Conservation (phyloP, 495 filamentous ascomycete species). For the Diplogelasinospora grovesii region DNA sequence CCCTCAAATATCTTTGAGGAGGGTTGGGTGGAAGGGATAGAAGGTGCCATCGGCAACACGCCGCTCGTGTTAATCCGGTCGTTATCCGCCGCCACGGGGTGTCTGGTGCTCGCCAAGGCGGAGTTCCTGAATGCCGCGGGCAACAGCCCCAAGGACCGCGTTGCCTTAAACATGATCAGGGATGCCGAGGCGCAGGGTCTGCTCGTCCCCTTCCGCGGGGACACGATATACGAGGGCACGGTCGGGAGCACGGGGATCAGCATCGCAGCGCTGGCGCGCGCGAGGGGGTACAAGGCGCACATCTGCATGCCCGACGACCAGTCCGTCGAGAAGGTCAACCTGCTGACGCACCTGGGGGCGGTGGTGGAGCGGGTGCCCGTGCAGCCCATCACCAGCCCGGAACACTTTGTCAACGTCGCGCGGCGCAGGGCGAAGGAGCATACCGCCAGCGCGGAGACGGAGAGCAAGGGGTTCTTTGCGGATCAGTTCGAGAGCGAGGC, state of each 20-base stretch:
- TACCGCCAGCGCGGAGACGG: constrained; percentile 36
- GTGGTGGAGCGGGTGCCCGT: constrained; percentile 81
- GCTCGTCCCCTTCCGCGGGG: constrained; percentile 71
- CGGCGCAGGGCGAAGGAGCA: constrained; percentile 70
- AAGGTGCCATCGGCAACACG: constrained; percentile 91
- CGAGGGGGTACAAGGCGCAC: constrained; percentile 82
- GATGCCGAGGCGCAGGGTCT: constrained; percentile 74
- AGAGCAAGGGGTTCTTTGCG: constrained; percentile 73
- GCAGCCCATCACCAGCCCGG: constrained; percentile 81
- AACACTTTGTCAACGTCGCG: constrained; percentile 93
- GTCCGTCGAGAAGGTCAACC: constrained; percentile 76
- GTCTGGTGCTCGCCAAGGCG: constrained; percentile 88
- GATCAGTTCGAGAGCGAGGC: constrained; percentile 91
- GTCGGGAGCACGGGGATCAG: constrained; percentile 94
- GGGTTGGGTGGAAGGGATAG: constrained; percentile 59
- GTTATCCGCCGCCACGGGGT: constrained; percentile 85
- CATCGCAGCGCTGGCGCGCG: constrained; percentile 78
- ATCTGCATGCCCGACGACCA: constrained; percentile 98
- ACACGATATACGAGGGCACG: constrained; percentile 95
- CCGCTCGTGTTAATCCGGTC: constrained; percentile 83
- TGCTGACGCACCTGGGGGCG: constrained; percentile 86
- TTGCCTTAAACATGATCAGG: constrained; percentile 82
- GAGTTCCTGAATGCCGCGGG: constrained; percentile 98
- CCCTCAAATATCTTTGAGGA: background rate
- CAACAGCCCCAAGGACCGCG: constrained; percentile 90